Evolutionary conservation across 768 basidiomycete genomes (phyloP).

Genomic region (Imleria badia): DNA sequence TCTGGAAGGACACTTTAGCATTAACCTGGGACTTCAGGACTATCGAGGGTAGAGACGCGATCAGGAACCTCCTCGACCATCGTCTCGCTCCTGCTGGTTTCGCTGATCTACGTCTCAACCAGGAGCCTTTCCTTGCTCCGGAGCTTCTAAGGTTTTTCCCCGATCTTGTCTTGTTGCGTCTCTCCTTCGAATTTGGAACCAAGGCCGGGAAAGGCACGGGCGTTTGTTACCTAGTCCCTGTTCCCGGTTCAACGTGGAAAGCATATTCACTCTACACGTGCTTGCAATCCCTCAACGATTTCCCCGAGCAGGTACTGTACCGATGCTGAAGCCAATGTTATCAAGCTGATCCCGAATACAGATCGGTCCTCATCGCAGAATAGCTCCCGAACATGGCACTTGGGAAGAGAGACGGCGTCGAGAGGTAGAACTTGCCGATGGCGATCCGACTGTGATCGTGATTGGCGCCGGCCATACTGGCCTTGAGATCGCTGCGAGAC

Average conservation of each 20-base stretch:
- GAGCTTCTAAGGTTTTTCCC: slow-evolving; percentile 43
- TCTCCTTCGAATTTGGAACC: slow-evolving; percentile 55
- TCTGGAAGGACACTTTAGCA: slow-evolving; percentile 55
- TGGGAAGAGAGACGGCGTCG: slow-evolving; percentile 45
- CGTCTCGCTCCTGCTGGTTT: slow-evolving; percentile 27
- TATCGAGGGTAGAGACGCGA: slow-evolving; percentile 39
- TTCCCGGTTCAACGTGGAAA: slow-evolving; percentile 49
- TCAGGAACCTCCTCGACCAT: slow-evolving; percentile 40
- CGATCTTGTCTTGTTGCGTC: slow-evolving; percentile 58
- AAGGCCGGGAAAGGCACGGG: slow-evolving; percentile 50
- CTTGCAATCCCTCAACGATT: slow-evolving; percentile 55
- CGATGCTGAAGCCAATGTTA: neutral
- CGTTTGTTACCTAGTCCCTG: slow-evolving; percentile 53
- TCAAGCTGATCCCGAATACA: neutral
- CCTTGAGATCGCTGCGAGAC: slow-evolving; percentile 60
- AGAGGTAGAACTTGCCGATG: slow-evolving; percentile 40
- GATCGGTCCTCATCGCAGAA: neutral
- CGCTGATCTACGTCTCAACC: slow-evolving; percentile 10
- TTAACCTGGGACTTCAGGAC: slow-evolving; percentile 59
- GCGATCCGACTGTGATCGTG: slow-evolving; percentile 57
- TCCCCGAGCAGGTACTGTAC: slow-evolving; percentile 45
- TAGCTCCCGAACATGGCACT: slow-evolving; percentile 16
- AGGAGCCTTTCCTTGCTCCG: slow-evolving; percentile 25
- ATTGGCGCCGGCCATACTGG: slow-evolving; percentile 70
- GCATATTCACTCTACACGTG: slow-evolving; percentile 60